Conservation (phyloP, 2,329 filamentous ascomycete genomes). For the Pestalotiopsis sp. region DNA sequence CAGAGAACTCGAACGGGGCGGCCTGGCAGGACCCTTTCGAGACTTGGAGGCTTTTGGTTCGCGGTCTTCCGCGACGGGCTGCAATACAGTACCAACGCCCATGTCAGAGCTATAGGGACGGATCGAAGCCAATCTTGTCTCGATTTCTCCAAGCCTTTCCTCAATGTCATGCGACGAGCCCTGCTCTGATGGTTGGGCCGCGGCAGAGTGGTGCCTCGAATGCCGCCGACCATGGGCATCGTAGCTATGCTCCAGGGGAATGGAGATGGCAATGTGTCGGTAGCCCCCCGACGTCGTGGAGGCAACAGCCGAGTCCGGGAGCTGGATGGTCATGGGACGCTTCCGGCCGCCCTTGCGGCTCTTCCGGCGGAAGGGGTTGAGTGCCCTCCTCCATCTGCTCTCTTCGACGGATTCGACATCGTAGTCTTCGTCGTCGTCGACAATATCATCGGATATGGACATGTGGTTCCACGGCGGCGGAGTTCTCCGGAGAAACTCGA, state of each 20-base stretch:
- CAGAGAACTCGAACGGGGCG: neutral
- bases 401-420: constrained; percentile 19
- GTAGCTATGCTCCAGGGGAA: constrained; percentile 54
- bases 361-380: constrained; percentile 41
- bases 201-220: neutral
- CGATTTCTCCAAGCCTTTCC: constrained; percentile 20
- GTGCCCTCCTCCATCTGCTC: constrained; percentile 41
- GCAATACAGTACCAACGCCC: constrained; percentile 31
- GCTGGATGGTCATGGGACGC: constrained; percentile 34
- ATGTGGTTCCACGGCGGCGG: constrained; percentile 54
- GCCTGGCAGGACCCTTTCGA: neutral
- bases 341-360: constrained; percentile 34
- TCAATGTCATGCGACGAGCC: constrained; percentile 22
- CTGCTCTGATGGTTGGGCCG: constrained; percentile 13
- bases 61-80: constrained; percentile 37
- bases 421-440: constrained; percentile 6
- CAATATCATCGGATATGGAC: constrained; percentile 39
- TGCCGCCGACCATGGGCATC: neutral
- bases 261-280: constrained; percentile 63
- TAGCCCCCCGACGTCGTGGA: constrained; percentile 55
- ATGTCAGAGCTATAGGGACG: constrained; percentile 18
- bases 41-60: constrained; percentile 26
- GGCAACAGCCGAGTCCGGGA: constrained; percentile 60
- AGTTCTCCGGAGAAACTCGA: constrained; percentile 52
- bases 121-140: constrained; percentile 19